Base-by-base conservation (phyloP, 306 rosid genomes). In the Vigna trinervia region DNA sequence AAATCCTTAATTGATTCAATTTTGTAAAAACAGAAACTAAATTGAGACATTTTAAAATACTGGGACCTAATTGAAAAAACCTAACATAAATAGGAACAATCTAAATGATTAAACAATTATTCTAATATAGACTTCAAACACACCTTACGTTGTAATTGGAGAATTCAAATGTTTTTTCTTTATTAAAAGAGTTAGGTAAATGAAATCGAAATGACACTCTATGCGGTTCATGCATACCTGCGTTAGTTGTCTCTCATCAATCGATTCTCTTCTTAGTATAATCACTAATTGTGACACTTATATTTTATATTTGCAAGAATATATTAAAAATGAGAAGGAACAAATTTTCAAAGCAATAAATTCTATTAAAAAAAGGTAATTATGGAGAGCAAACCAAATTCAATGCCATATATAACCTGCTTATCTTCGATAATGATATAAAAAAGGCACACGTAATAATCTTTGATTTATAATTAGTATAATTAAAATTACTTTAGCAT, bases 221-320 rank as follows among this genome's bases (percentile, higher is more conserved):
- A 4, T 12, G 41, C 4, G 70, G 70, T 64, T 64, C 70, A 64
- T 64, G 51, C 23, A 64, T 64, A 39, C 23, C 70, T 39, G 32
- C 70, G 12, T 19, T n/a, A 9, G 8, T 28, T 17, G 70, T 64
- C 70, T 39, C 8, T 39, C 70, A 19, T 64, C 70, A 9, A 64
- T 64, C 70, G 39, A 39, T 36, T 63, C 30, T 63, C 48, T 17
- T 61, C 23, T 13, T 34, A 34, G 15, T 32, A 61, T 61, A 36
- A 36, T 36, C 6, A 36, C 8, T 36, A 36, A 36, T 6, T 36
- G 8, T 36, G 41, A 36, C 8, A 36, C 8, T 36, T 36, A 36
- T 36, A 36, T 58, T 41, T 34, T 12, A 23, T 1, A 22, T 20
- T 23, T 60, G 43, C 41, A 30, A 28, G 5, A 59, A 26, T 59